Conservation (phyloP, 2,329 filamentous ascomycete species). For the Pseudogymnoascus sp. region DNA sequence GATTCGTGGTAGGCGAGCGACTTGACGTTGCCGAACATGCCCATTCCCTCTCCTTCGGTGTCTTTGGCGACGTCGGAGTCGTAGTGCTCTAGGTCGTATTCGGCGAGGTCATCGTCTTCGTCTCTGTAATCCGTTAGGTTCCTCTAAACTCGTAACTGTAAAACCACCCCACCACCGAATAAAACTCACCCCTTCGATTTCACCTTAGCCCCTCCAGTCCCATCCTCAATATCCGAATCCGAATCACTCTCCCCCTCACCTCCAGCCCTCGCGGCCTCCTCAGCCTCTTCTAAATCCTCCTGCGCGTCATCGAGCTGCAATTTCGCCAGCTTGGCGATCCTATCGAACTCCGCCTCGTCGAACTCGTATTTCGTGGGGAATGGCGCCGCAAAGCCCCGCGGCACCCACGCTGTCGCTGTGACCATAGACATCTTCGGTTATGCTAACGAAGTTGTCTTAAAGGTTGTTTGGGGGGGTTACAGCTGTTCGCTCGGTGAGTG, state of each 20-base stretch:
- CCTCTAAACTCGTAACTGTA: constrained; percentile 12
- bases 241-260: constrained; percentile 32
- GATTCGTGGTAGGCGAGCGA: constrained; percentile 89
- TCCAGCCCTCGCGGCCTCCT: constrained; percentile 25
- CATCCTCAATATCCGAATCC: constrained; percentile 24
- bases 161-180: not conserved
- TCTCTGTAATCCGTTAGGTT: constrained; percentile 30
- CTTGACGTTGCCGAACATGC: constrained; percentile 93
- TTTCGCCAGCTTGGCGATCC: constrained; percentile 51
- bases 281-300: constrained; percentile 64
- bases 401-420: constrained; percentile 52
- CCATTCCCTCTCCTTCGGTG: constrained; percentile 62
- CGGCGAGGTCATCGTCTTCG: constrained; percentile 82
- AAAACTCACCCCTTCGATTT: constrained; percentile 36
- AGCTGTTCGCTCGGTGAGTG: not conserved
- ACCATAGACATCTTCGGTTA: constrained; percentile 41
- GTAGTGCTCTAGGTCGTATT: constrained; percentile 95
- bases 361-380: constrained; percentile 52
- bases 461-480: not conserved
- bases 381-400: constrained; percentile 50
- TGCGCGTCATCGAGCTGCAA: constrained; percentile 78
- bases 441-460: not conserved
- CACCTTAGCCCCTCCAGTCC: constrained; percentile 22
- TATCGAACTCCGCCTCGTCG: constrained; percentile 50
- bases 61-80: constrained; percentile 71